Evolutionary conservation across 2,329 filamentous ascomycete species (phyloP).

Genomic region (Xylaria digitata): DNA sequence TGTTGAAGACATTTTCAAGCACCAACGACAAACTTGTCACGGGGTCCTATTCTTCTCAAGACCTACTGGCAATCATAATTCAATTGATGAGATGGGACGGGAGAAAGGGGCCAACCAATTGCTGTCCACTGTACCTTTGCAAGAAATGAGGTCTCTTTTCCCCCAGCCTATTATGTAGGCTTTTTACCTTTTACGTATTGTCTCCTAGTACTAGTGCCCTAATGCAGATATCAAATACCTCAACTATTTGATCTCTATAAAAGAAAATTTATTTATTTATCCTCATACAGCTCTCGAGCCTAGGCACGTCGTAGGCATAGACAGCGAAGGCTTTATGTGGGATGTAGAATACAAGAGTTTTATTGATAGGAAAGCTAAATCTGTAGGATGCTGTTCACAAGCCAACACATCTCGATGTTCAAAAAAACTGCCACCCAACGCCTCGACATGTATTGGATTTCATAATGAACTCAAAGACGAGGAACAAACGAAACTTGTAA

Average conservation of each 20-base stretch:
- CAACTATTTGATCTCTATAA: slow-evolving; percentile 43
- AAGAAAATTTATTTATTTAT: not conserved
- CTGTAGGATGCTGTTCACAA: slow-evolving; percentile 1
- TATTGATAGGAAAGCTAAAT: slow-evolving; percentile 8
- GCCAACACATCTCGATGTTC: not conserved
- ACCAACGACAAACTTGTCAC: slow-evolving; percentile 20
- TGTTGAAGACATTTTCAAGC: slow-evolving; percentile 38
- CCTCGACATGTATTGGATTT: not conserved
- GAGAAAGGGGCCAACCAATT: slow-evolving; percentile 41
- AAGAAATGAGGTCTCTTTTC: slow-evolving; percentile 48
- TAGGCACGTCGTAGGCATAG: not conserved
- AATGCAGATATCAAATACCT: slow-evolving; percentile 71
- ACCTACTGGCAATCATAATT: slow-evolving; percentile 32
- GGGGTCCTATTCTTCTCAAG: slow-evolving; percentile 15
- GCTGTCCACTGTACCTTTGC: slow-evolving; percentile 46
- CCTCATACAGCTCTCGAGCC: not conserved
- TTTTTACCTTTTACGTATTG: slow-evolving; percentile 52
- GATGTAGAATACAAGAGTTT: not conserved
- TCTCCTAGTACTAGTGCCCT: slow-evolving; percentile 67
- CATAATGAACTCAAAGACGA: not conserved
- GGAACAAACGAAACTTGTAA: not conserved
- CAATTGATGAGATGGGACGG: slow-evolving; percentile 37
- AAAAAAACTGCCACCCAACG: slow-evolving; percentile 8
- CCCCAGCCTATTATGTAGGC: slow-evolving; percentile 43
- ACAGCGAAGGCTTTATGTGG: not conserved